These are phyloP conservation scores for Penicillium bialowiezense DNA, from an alignment of 495 filamentous ascomycete genomes.

Conservation along the genomic window DNA sequence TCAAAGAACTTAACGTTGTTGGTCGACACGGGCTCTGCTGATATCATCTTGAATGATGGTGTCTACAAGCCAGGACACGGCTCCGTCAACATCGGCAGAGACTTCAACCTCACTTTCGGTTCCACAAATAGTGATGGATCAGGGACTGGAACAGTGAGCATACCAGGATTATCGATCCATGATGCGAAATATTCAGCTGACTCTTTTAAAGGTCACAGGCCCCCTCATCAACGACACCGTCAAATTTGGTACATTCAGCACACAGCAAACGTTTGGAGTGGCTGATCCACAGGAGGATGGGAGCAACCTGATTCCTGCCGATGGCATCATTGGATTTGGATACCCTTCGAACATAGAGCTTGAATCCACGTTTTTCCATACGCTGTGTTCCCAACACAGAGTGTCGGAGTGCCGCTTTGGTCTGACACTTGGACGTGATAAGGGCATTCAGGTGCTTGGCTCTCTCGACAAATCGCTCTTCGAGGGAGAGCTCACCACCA, in stretches of 20 bases:
- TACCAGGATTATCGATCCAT: not conserved
- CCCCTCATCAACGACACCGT: constrained; percentile 11
- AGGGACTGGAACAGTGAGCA: constrained; percentile 11
- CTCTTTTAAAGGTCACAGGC: constrained; percentile 4
- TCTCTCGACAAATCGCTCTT: constrained; percentile 9
- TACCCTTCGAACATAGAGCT: constrained; percentile 2
- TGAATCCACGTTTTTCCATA: constrained; percentile 9
- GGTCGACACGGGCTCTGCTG: constrained; percentile 11
- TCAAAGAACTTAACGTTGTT: not conserved
- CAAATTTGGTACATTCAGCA: constrained; percentile 4
- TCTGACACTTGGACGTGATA: constrained; percentile 4
- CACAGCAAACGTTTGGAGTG: constrained; percentile 8
- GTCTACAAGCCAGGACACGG: constrained; percentile 2
- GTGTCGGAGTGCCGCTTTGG: constrained; percentile 12
- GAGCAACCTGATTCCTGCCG: constrained; percentile 8
- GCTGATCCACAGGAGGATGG: not conserved
- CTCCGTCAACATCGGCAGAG: not conserved
- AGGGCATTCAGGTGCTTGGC: constrained; percentile 8
- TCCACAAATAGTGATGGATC: constrained; percentile 16
- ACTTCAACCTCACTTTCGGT: constrained; percentile 11
- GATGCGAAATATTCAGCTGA: not conserved
- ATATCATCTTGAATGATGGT: constrained; percentile 15
- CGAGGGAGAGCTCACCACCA: constrained; percentile 9
- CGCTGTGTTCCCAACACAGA: constrained; percentile 5
- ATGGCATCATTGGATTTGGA: constrained; percentile 17